Base-by-base conservation (phyloP, 495 filamentous ascomycete species). In the Xylaria intraflava region DNA sequence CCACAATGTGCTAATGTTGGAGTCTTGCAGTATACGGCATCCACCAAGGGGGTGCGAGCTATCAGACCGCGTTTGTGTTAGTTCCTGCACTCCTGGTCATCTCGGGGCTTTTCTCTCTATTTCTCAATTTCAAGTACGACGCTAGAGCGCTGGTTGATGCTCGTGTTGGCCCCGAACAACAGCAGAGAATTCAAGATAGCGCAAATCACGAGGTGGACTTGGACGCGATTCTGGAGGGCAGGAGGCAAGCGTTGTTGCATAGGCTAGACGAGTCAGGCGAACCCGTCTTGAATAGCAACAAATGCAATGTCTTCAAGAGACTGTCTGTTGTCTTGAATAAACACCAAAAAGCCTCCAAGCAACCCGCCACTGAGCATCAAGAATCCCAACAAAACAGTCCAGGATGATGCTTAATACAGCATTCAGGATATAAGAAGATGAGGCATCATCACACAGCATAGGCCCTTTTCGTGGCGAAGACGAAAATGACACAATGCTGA, bases 121-220 rank as follows among this genome's bases (percentile, higher is more conserved):
- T 74, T 27, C 50, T 76, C 26, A 63, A 66, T n/a, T 22, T 66
- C 36, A 67, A 69, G 20, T 55, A 27, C 19, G 71, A 72, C 46
- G 73, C 69, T 4, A 63, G 65, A 50, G 49, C 38, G 2, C 51
- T 76, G 50, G 70, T 70, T 5, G 73, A 75, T 53, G 59, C 65
- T 31, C 66, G 64, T 23, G 54, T 61, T 23, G 60, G 57, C 14
- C 54, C 58, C 8, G 58, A 60, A 49, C 56, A 66, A 27, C 61
- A 66, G 36, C 57, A 55, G 10, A 62, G 35, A 47, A 64, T 62
- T 40, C 59, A 62, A 51, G 62, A 67, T 49, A 57, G 55, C 12
- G 64, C 64, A n/a, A 65, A 65, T 38, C 55, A 56, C 14, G 62
- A 65, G 40, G 40, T 60, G 47, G 62, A 68, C 11, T 48, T 68